phyloP scores from a whole-genome alignment of 768 basidiomycete genomes.

The Tulasnella sp. region DNA sequence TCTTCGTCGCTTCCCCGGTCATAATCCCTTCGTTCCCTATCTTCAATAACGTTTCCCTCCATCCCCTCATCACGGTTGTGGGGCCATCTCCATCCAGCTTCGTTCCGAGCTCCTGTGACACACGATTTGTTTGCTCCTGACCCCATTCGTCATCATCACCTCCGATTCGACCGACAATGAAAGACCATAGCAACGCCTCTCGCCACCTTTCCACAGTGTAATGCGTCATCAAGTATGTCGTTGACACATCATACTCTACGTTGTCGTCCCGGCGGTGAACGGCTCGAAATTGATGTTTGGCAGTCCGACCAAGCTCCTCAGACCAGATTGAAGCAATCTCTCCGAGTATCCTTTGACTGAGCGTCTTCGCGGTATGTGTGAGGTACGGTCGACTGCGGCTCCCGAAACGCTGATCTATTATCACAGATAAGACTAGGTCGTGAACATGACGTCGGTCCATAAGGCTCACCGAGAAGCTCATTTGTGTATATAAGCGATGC shows the following conservation, averaged over 20 bases:
- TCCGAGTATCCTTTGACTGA: slow-evolving; percentile 17
- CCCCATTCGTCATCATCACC: slow-evolving; percentile 12
- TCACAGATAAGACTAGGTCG: too few species aligned
- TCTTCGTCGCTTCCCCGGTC: background rate
- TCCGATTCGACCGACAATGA: slow-evolving; percentile 20
- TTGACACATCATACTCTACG: background rate
- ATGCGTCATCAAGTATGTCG: slow-evolving; percentile 10
- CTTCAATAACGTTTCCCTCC: slow-evolving; percentile 7
- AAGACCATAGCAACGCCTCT: slow-evolving; percentile 18
- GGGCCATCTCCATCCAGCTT: background rate
- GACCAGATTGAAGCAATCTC: slow-evolving; percentile 19
- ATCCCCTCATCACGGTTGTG: background rate
- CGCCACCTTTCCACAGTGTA: slow-evolving; percentile 14
- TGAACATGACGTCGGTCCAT: background rate
- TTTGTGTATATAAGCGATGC: slow-evolving; percentile 16
- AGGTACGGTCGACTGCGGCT: slow-evolving; percentile 21
- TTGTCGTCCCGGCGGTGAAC: background rate
- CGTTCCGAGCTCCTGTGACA: slow-evolving; percentile 16
- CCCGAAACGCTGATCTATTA: slow-evolving; percentile 22
- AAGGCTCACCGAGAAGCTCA: slow-evolving; percentile 20
- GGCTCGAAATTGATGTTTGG: slow-evolving; percentile 5
- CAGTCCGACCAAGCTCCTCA: slow-evolving; percentile 15
- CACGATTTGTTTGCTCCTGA: slow-evolving; percentile 7
- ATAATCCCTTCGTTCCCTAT: background rate
- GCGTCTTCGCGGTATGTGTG: slow-evolving; percentile 20